Percentiles rank a stretch among this genome's conserved stretches.
phyloP scores from a whole-genome alignment of 83 land plant species.

The Picea engelmannii region DNA sequence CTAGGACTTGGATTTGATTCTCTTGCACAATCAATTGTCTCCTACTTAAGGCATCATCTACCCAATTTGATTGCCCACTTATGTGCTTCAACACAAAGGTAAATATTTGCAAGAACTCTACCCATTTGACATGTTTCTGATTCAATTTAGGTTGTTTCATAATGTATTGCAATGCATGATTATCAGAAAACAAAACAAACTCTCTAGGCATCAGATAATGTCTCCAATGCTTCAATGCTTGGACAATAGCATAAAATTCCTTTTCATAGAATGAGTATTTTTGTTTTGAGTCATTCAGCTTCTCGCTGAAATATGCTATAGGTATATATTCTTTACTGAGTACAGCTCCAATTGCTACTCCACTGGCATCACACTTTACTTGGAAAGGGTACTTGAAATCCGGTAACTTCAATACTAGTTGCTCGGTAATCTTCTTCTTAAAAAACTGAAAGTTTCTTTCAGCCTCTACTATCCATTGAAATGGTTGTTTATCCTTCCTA shows the following conservation, averaged over 20 bases:
- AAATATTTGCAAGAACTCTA: not conserved
- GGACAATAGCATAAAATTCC: slow-evolving; percentile 6
- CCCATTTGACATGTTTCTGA: not conserved
- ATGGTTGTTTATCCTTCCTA: not conserved
- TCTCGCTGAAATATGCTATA: slow-evolving; percentile 6
- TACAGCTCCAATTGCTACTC: slow-evolving; percentile 19
- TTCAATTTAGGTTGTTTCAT: slow-evolving; percentile 5
- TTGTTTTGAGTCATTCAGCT: not conserved
- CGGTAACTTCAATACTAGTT: no score
- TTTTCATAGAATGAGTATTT: slow-evolving; percentile 15
- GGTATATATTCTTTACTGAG: slow-evolving; percentile 5
- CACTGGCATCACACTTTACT: slow-evolving; percentile 21
- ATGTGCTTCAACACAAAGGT: slow-evolving; percentile 16
- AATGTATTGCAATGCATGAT: slow-evolving; percentile 4
- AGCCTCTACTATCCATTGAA: not conserved
- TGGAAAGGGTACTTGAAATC: not conserved
- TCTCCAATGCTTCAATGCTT: slow-evolving; percentile 16
- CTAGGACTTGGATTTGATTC: not conserved
- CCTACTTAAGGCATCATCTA: slow-evolving; percentile 9
- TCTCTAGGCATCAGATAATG: slow-evolving; percentile 11
- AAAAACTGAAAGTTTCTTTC: no score
- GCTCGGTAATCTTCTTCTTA: no score
- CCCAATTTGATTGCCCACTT: not conserved
- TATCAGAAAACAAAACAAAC: slow-evolving; percentile 14
- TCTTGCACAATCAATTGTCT: not conserved